These are phyloP conservation scores for Erythrophleum fordii DNA, from an alignment of 306 rosid genomes.

Conservation along the genomic window DNA sequence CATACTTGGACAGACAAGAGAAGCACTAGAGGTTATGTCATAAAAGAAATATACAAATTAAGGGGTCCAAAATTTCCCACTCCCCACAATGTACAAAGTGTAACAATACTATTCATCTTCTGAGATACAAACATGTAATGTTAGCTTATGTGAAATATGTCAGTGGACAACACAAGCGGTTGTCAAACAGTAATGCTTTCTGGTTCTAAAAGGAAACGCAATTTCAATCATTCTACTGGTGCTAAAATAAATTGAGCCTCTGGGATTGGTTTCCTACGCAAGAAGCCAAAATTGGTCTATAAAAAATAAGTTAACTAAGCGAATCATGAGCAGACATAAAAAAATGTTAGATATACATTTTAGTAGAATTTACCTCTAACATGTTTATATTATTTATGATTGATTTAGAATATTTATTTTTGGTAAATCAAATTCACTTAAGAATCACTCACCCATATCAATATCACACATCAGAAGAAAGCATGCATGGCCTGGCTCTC, in stretches of 20 bases:
- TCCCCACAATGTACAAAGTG: conserved; percentile 35
- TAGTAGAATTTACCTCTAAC: no score
- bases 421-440: no score
- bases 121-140: not conserved
- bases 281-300: not conserved
- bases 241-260: no score
- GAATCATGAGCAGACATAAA: no score
- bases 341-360: no score
- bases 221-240: not conserved
- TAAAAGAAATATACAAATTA: conserved; percentile 20
- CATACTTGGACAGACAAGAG: conserved; percentile 81
- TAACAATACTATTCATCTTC: not conserved
- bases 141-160: conserved; percentile 28
- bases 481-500: no score
- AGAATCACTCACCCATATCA: no score
- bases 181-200: not conserved
- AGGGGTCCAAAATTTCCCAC: conserved; percentile 22
- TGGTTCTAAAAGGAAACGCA: not conserved
- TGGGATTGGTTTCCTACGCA: no score
- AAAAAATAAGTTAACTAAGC: no score
- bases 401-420: no score
- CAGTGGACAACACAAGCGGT: not conserved
- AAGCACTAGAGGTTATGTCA: conserved; percentile 83
- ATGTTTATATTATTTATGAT: no score
- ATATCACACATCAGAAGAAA: no score